phyloP scores from a whole-genome alignment of 768 basidiomycete genomes.

The Suillus tomentosus region DNA sequence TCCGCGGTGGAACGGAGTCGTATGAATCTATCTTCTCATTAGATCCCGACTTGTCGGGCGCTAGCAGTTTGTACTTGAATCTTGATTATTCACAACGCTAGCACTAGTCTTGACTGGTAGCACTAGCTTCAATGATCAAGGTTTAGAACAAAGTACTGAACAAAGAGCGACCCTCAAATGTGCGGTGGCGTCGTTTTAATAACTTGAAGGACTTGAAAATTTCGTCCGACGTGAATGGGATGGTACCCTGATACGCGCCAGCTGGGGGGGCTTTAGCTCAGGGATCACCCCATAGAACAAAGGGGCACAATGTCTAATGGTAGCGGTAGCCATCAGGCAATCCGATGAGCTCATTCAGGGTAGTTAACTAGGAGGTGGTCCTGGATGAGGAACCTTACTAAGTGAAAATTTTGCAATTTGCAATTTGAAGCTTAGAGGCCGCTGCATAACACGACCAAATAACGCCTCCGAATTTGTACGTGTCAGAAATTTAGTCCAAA shows the following conservation, averaged over 20 bases:
- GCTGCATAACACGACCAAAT: conserved; percentile 16
- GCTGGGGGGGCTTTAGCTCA: background rate
- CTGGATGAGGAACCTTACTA: no score
- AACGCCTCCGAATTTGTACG: conserved; percentile 25
- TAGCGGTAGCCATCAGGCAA: no score
- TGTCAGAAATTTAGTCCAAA: conserved; percentile 9
- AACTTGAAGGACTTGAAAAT: background rate
- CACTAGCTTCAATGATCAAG: background rate
- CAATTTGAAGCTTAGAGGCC: background rate
- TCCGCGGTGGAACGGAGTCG: background rate
- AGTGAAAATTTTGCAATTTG: background rate
- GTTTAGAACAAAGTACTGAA: background rate
- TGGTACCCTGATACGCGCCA: background rate
- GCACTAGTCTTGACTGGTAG: background rate
- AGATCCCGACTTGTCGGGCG: background rate
- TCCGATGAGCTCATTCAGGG: background rate
- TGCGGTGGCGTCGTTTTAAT: background rate
- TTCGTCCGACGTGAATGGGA: background rate
- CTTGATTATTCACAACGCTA: no score
- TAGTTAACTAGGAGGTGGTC: background rate
- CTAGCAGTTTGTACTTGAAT: background rate
- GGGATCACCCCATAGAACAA: background rate
- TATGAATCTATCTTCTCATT: background rate
- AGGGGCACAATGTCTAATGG: background rate
- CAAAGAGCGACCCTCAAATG: background rate